Percentiles rank a stretch among this genome's conserved stretches.
Evolutionary conservation across 164 flowering plant genomes (phyloP).

Genomic region (Vitis amurensis): DNA sequence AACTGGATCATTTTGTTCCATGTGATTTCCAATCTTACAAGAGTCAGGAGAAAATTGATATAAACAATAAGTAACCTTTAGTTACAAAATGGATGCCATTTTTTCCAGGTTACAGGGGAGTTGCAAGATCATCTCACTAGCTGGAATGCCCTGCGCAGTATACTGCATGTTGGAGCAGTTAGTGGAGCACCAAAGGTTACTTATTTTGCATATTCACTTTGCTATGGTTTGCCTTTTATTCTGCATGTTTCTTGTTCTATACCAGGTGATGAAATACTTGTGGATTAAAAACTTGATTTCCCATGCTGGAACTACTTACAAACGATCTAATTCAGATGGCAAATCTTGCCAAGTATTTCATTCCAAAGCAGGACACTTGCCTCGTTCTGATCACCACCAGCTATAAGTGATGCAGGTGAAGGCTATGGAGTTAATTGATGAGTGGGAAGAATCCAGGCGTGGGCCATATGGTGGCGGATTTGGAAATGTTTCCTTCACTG

Average conservation of each 20-base stretch:
- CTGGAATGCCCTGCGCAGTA: conserved; percentile 90
- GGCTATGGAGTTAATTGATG: conserved; percentile 90
- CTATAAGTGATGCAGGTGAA: conserved; percentile 55
- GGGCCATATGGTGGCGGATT: conserved; percentile 98
- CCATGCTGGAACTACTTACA: not conserved
- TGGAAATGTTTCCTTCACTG: conserved; percentile 75
- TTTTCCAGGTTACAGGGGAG: conserved; percentile 83
- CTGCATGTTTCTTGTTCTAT: not conserved
- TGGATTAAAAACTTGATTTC: too few relatives aligned
- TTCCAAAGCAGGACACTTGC: not conserved
- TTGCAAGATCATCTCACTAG: conserved; percentile 61
- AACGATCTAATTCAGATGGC: too few relatives aligned
- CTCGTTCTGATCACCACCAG: not conserved
- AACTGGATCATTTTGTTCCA: not conserved
- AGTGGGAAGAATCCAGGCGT: conserved; percentile 65
- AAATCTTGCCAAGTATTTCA: not conserved
- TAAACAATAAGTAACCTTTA: not conserved
- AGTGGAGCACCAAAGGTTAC: conserved; percentile 97
- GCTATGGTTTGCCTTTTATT: not conserved
- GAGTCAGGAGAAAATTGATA: not conserved
- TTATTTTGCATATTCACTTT: not conserved
- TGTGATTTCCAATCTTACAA: not conserved
- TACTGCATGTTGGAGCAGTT: conserved; percentile 96
- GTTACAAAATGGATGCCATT: not conserved
- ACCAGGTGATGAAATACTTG: too few relatives aligned